Evolutionary conservation across 2,329 filamentous ascomycete species (phyloP), one percentile per base, ranked within the genome.

Genomic region (Exserohilum rostratum): DNA sequence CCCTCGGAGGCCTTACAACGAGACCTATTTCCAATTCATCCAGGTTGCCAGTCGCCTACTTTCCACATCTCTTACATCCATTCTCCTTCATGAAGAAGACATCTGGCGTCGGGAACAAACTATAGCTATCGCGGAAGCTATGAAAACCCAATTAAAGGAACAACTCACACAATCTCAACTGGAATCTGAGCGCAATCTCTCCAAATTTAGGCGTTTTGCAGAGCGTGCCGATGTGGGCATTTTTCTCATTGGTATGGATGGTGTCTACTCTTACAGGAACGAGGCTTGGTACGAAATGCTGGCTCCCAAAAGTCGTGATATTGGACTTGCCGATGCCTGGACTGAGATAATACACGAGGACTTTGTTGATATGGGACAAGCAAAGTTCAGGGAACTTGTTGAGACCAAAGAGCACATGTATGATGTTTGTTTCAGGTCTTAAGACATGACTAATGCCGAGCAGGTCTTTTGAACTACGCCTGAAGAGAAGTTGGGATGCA

Each of bases 151-250:
- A 61, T 61, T 76, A 61, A 34, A 72, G 70, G 50, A 68, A 25
- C 61, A 68, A 17, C 50, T 75, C 10, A 60, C 69, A 2, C 72
- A 66, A 11, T 63, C 61, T 2, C 58, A 66, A 13, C 54, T 66
- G 22, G 76, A 78, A 42, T 66, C 73, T 6, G 68, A 71, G 13
- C 52, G 62, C 4, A 69, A 64, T 15, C 59, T 69, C 30, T 65
- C 66, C 44, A 68, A 69, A 22, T 78, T 79, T 42, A 68, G 71
- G 29, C 63, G 74, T 5, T 75, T 79, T 60, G 76, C 77, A 3
- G 70, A 75, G 37, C 62, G 72, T 3, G 66, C 74, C 5, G 75
- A 77, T 3, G 65, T 78, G 6, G 77, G 72, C 1, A 79, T 80
- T 48, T 79, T 76, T 50, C 70, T 76, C 22, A 67, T 76, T 33